Base-by-base conservation (phyloP, 1,139 yeast species). In the Candida labiduridarum region DNA sequence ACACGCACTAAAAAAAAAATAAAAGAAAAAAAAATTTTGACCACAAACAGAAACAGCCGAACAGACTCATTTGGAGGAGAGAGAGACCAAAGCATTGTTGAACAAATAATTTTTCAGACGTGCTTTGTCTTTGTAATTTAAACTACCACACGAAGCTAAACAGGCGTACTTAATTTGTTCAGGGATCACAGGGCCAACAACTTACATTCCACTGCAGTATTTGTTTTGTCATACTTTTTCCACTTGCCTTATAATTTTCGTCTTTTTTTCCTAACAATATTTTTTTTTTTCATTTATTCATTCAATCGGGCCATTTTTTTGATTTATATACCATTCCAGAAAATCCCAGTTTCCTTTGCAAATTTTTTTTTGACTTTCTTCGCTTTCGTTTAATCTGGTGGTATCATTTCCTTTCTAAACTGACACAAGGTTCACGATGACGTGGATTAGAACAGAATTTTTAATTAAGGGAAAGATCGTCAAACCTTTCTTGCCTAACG, bases 401-500 rank as follows among this genome's bases (percentile, higher is more conserved):
- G 15, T 27, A 22, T 35, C 34, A 18, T 25, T 44, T 16, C 14
- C 36, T 12, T 38, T 22, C 41, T 38, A 38, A 38, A 38, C 41
- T 19, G 16, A 19, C 18, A 38, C 30, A 22, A 10, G 18, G 30
- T 38, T 16, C 19, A 19, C n/a, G 27, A 56, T 55, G 58, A 45
- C 58, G 41, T 76, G 81, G 81, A 57, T 52, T 29, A 74, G 80
- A 12, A 75, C 80, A 29, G 65, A 65, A 7, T 46, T 62, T 5
- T 74, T 75, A 52, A 65, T 74, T 36, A 67, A 68, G 51, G 90
- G 88, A 18, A 77, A 78, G 55, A 71, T 86, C 35, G 67, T 80
- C 51, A 78, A 76, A 56, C 79, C 90, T 0, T 87, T 85, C 65
- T 66, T 83, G 41, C 92, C 92, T 1, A 68, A 80, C 55, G 84